A percentile compares a stretch with the other conserved stretches of the same genome.
phyloP scores from a whole-genome alignment of 768 basidiomycete species.

The Clitopilus passeckerianus region DNA sequence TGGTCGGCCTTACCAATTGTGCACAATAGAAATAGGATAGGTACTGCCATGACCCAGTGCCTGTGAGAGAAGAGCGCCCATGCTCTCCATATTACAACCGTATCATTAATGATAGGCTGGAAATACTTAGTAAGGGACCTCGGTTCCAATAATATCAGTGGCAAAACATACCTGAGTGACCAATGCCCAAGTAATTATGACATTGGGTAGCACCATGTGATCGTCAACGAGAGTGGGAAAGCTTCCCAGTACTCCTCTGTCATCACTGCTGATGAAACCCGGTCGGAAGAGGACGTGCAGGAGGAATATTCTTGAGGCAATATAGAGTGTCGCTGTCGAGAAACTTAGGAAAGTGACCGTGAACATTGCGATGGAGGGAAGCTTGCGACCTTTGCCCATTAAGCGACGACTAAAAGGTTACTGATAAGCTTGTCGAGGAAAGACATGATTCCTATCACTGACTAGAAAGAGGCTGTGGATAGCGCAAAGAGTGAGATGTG shows the following conservation, averaged over 20 bases:
- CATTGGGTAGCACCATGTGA: neutral
- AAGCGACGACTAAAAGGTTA: neutral
- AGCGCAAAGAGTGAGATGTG: too few relatives aligned
- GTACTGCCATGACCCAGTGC: constrained; percentile 12
- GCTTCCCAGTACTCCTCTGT: too few relatives aligned
- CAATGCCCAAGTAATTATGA: neutral
- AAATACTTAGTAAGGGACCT: too few relatives aligned
- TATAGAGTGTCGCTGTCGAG: neutral
- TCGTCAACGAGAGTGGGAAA: neutral
- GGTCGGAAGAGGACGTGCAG: neutral
- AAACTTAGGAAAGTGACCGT: neutral
- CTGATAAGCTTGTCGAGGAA: neutral
- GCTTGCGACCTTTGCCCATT: neutral
- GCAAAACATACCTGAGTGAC: neutral
- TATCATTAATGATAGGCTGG: constrained; percentile 21
- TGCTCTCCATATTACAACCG: constrained; percentile 25
- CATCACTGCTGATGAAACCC: neutral
- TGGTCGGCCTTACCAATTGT: neutral
- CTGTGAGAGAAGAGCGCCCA: constrained; percentile 16
- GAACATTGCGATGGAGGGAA: neutral
- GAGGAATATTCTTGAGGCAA: neutral
- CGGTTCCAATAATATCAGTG: neutral
- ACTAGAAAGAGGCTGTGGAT: neutral
- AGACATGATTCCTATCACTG: neutral
- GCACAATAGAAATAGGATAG: constrained; percentile 2